Percentiles rank a stretch among this genome's conserved stretches.
phyloP scores from a whole-genome alignment of 2,329 filamentous ascomycete species.

The Domatiomyces catenatus region DNA sequence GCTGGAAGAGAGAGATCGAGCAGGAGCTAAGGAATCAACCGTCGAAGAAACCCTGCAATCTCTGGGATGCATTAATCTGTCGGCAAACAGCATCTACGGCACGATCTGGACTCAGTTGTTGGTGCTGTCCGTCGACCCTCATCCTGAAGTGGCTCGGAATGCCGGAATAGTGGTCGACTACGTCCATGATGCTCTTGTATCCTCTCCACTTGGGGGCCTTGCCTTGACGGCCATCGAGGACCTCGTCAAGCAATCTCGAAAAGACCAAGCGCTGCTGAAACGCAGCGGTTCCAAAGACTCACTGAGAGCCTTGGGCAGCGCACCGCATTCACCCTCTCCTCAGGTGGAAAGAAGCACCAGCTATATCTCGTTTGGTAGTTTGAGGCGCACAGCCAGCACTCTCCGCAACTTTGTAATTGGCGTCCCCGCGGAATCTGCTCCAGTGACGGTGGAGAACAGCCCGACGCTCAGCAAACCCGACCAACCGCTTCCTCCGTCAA shows the following conservation, averaged over 20 bases:
- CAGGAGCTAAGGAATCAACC: constrained; percentile 29
- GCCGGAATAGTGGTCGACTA: constrained; percentile 76
- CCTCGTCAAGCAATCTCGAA: constrained; percentile 30
- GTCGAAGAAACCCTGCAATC: constrained; percentile 16
- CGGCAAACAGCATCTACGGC: constrained; percentile 80
- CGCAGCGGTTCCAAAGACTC: constrained; percentile 13
- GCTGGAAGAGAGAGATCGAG: constrained; percentile 61
- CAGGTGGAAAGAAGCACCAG: constrained; percentile 40
- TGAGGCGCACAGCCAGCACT: constrained; percentile 49
- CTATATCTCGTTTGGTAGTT: constrained; percentile 41
- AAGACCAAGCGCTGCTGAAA: constrained; percentile 11
- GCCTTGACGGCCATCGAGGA: constrained; percentile 62
- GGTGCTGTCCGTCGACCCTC: constrained; percentile 82
- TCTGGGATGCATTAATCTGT: constrained; percentile 39
- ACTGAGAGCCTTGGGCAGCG: constrained; percentile 14
- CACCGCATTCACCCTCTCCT: constrained; percentile 33
- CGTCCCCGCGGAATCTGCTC: constrained; percentile 18
- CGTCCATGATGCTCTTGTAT: constrained; percentile 60
- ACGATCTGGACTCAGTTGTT: constrained; percentile 89
- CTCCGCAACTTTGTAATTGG: constrained; percentile 47
- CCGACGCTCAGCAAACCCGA: constrained; percentile 20
- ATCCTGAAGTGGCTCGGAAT: constrained; percentile 79
- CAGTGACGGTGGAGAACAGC: constrained; percentile 17
- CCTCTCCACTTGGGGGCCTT: constrained; percentile 57
- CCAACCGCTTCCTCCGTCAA: constrained; percentile 17